phyloP scores from a whole-genome alignment of 2,329 filamentous ascomycete genomes.

The Epichloe festucae region DNA sequence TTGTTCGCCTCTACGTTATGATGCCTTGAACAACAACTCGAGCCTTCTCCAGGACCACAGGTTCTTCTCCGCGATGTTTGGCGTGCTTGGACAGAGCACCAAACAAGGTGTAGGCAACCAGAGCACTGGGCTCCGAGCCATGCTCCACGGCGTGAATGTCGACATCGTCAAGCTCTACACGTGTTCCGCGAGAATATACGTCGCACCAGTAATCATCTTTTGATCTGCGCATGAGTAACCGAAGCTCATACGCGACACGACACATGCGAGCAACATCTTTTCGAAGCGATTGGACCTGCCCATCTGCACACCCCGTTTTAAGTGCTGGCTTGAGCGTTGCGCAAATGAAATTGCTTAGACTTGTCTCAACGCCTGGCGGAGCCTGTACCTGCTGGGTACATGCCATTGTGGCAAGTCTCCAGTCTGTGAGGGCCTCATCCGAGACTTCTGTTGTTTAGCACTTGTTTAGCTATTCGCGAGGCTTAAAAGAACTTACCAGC shows the following conservation, averaged over 20 bases:
- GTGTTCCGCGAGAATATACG: background rate
- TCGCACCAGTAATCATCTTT: background rate
- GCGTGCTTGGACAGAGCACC: background rate
- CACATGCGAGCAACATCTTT: background rate
- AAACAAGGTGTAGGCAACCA: background rate
- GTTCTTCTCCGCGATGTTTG: background rate
- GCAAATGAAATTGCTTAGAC: background rate
- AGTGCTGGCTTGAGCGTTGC: background rate
- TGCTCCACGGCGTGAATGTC: background rate
- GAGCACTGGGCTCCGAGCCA: background rate
- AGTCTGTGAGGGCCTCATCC: background rate
- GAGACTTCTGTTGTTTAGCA: background rate
- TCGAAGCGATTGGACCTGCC: background rate
- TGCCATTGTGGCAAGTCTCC: background rate
- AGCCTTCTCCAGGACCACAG: background rate
- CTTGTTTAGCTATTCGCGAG: too few relatives aligned
- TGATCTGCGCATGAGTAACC: background rate
- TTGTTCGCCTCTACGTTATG: too few relatives aligned
- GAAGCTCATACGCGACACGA: background rate
- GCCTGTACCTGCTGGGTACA: background rate
- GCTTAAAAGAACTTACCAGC: too few relatives aligned
- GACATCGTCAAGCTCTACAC: background rate
- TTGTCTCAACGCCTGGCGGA: background rate
- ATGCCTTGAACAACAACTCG: background rate
- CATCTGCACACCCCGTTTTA: background rate